These are phyloP conservation scores for Lipomyces sp. DNA, from an alignment of 805 yeast species.

Conservation along the genomic window DNA sequence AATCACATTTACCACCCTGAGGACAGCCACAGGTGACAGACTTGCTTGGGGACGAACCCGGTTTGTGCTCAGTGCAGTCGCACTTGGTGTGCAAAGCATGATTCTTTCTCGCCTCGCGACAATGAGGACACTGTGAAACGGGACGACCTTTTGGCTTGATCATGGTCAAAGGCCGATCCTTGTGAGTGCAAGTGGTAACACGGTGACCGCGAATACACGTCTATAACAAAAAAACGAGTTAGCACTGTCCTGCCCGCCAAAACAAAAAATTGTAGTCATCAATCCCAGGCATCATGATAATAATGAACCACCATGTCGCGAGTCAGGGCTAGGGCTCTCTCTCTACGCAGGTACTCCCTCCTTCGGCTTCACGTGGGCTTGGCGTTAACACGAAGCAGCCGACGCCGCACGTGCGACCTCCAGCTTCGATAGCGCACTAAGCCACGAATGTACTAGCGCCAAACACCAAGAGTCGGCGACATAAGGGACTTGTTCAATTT, in stretches of 20 bases:
- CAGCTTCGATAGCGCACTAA: neutral
- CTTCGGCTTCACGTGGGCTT: neutral
- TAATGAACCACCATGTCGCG: too few relatives aligned
- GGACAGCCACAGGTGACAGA: slow-evolving; percentile 18
- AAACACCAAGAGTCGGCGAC: neutral
- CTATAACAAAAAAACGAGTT: slow-evolving; percentile 8
- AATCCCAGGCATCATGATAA: neutral
- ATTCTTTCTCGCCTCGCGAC: slow-evolving; percentile 72
- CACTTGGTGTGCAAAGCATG: slow-evolving; percentile 73
- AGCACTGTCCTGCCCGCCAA: neutral
- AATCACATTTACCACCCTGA: slow-evolving; percentile 25
- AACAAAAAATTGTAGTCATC: slow-evolving; percentile 10
- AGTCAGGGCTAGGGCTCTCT: neutral
- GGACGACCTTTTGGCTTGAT: slow-evolving; percentile 98
- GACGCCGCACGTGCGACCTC: slow-evolving; percentile 1
- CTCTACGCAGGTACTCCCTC: neutral
- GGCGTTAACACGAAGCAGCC: neutral
- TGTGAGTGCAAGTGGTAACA: slow-evolving; percentile 90
- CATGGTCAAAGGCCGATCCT: slow-evolving; percentile 87
- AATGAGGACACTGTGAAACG: slow-evolving; percentile 85
- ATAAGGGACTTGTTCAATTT: too few relatives aligned
- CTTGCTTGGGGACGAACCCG: slow-evolving; percentile 12
- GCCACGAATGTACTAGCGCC: neutral
- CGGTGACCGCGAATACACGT: slow-evolving; percentile 92
- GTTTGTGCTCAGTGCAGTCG: slow-evolving; percentile 56